A percentile compares a stretch with the other conserved stretches of the same genome.
phyloP scores from a whole-genome alignment of 306 rosid genomes.

The Citrullus colocynthis region DNA sequence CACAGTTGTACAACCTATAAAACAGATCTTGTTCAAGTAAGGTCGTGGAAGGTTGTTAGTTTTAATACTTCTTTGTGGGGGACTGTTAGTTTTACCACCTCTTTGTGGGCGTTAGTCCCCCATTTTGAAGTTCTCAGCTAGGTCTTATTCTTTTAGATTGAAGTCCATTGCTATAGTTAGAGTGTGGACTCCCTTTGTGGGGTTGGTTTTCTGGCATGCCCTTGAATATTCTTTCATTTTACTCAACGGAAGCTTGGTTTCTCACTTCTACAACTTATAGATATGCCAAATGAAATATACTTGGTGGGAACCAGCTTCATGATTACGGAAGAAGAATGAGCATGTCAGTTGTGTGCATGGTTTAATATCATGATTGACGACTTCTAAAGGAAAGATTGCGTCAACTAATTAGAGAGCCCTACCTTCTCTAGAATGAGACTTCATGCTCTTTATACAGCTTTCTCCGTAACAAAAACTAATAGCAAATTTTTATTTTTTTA shows the following conservation, averaged over 20 bases:
- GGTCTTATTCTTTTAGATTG: neutral
- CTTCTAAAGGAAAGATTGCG: neutral
- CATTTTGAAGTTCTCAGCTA: neutral
- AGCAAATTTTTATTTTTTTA: neutral
- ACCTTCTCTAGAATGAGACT: neutral
- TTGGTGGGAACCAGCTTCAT: neutral
- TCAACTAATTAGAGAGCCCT: neutral
- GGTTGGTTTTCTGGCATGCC: neutral
- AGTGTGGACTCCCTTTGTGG: neutral
- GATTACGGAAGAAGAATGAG: neutral
- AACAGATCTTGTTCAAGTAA: no score
- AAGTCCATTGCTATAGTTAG: neutral
- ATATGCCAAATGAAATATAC: neutral
- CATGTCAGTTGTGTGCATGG: neutral
- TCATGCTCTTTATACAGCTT: neutral
- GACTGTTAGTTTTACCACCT: neutral
- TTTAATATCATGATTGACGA: neutral
- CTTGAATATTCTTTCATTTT: neutral
- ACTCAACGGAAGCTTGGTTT: neutral
- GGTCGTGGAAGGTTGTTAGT: no score
- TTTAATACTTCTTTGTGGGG: no score
- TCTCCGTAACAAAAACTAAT: neutral
- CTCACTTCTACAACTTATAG: neutral
- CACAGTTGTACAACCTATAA: no score
- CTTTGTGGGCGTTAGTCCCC: neutral